Evolutionary conservation across 1,139 yeast genomes (phyloP), one percentile per base, ranked within the genome.

Genomic region (Saccharomyces pastorianus): DNA sequence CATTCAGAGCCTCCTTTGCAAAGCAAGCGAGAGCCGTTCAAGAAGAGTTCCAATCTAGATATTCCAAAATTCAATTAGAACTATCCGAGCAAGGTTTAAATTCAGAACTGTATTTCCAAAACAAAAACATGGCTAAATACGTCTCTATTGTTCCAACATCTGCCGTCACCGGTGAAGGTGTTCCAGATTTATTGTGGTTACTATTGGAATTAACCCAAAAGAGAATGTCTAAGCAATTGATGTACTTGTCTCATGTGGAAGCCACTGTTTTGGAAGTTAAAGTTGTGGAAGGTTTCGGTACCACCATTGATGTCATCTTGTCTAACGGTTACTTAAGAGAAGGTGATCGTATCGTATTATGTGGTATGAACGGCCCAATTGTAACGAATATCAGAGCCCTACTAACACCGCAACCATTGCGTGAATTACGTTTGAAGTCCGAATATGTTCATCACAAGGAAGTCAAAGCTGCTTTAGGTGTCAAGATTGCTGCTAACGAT

Each of bases 161-260:
- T 58, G 99, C 99, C 56, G 95, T 91, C 50, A 91, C 98, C 29
- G 99, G 99, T 73, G 99, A 95, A 75, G 99, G 99, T 85, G 95
- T 95, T 64, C 99, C 99, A 50, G 99, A 95, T 82, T 80, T 95
- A 75, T 83, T 95, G 69, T 91, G 96, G 93, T 81, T 95, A 72
- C 79, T 95, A 69, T 81, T 95, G 65, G 98, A 93, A 73, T 81
- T 95, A 67, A 93, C 99, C 26, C 98, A 95, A 76, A 87, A 89
- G 83, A 86, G 99, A 78, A 95, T 95, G 99, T 88, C 96, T 58
- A 91, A 91, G 73, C 97, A 93, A 78, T 85, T 95, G 76, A 93
- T 89, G 95, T 95, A 95, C 78, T 78, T 95, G 64, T 85, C 97
- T 42, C 70, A 67, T 49, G 84, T 93, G 57, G 98, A 90, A 73